These are phyloP conservation scores for Claviceps fusiformis DNA, from an alignment of 2,329 filamentous ascomycete genomes.

Conservation along the genomic window DNA sequence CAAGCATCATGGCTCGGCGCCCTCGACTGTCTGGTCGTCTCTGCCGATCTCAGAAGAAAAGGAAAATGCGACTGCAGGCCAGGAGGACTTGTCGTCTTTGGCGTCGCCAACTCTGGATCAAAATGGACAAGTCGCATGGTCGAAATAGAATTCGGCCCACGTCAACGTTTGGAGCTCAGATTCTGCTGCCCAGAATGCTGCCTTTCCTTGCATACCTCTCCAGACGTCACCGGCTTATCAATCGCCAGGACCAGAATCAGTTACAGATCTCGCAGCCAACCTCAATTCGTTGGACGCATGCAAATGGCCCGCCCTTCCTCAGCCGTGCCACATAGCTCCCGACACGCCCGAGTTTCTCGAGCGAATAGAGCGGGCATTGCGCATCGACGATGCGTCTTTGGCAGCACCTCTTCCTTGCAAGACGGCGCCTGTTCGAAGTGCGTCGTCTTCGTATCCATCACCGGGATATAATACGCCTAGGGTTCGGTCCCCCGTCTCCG, in stretches of 20 bases:
- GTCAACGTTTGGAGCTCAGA: not conserved
- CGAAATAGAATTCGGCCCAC: conserved; percentile 3
- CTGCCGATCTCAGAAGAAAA: not conserved
- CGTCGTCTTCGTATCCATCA: conserved; percentile 20
- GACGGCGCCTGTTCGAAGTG: conserved; percentile 10
- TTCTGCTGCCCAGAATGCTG: not conserved
- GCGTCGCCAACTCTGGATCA: not conserved
- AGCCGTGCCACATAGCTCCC: not conserved
- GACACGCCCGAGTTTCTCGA: conserved; percentile 8
- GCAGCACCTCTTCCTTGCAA: not conserved
- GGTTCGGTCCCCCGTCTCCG: conserved; percentile 17
- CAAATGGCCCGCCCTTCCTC: not conserved
- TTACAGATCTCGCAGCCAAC: not conserved
- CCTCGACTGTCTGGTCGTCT: not conserved
- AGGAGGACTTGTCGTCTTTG: not conserved
- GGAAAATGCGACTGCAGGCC: not conserved
- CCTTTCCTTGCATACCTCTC: not conserved
- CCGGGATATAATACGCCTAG: conserved; percentile 9
- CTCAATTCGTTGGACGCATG: not conserved
- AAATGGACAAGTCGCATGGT: not conserved
- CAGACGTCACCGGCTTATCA: not conserved
- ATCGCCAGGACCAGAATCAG: not conserved
- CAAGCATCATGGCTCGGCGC: not conserved
- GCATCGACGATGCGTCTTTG: not conserved
- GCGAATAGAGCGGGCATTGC: conserved; percentile 9